These are phyloP conservation scores for Xanthoconium separans DNA, from an alignment of 1,284 basidiomycete genomes.

Conservation along the genomic window DNA sequence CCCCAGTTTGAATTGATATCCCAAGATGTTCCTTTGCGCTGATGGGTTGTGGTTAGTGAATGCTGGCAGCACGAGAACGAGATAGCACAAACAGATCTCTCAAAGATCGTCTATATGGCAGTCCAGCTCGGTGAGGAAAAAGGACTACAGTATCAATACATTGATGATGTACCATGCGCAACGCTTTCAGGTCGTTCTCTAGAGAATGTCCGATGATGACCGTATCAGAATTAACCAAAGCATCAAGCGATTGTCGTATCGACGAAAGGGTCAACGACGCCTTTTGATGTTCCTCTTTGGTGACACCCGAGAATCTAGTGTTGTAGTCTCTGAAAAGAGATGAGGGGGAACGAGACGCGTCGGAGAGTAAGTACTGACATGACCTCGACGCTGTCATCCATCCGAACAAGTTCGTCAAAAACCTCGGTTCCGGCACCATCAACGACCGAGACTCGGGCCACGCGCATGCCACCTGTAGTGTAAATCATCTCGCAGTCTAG, in stretches of 20 bases:
- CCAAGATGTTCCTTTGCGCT: slow-evolving; percentile 79
- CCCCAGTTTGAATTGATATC: slow-evolving; percentile 74
- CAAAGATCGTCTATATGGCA: slow-evolving; percentile 76
- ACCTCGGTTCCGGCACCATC: slow-evolving; percentile 71
- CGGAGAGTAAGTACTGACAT: slow-evolving; percentile 53
- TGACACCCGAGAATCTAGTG: slow-evolving; percentile 88
- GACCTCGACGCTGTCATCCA: slow-evolving; percentile 74
- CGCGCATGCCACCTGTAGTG: slow-evolving; percentile 83
- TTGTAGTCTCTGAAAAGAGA: slow-evolving; percentile 71
- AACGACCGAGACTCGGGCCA: slow-evolving; percentile 86
- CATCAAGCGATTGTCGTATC: slow-evolving; percentile 65
- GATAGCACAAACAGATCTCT: slow-evolving; percentile 65
- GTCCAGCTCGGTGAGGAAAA: slow-evolving; percentile 79
- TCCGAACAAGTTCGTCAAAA: slow-evolving; percentile 80
- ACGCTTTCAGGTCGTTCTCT: slow-evolving; percentile 87
- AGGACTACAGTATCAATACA: slow-evolving; percentile 84
- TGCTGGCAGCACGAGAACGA: background rate
- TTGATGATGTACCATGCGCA: slow-evolving; percentile 79
- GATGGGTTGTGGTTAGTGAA: slow-evolving; percentile 1
- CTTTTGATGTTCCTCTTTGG: slow-evolving; percentile 53
- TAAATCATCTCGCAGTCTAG: slow-evolving; percentile 95
- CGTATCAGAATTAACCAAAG: slow-evolving; percentile 73
- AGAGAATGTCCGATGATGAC: slow-evolving; percentile 83
- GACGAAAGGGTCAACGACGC: slow-evolving; percentile 66
- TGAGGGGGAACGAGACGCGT: slow-evolving; percentile 5